Base-by-base conservation (phyloP, 1,284 basidiomycete species). In the Phenoliferia sp. region DNA sequence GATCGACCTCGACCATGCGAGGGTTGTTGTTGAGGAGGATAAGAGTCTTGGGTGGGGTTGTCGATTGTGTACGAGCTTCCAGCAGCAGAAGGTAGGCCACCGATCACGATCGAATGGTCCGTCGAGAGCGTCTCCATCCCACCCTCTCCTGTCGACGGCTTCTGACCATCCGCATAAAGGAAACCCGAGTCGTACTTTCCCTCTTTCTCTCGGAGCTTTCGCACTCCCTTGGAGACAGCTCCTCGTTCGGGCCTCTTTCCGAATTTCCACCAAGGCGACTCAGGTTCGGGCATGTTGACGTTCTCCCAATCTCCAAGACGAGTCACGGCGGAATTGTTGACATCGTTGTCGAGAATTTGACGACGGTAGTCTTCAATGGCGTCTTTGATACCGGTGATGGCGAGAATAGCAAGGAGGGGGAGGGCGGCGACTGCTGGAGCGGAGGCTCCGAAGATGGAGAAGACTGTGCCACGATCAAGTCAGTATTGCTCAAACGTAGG, bases 331-430 rank as follows among this genome's bases (percentile, higher is more conserved):
- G 90, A 92, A 63, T 87, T 93, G 81, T 95, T 95, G 74, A 95
- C 92, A 77, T 94, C 86, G 73, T 96, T 90, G 78, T 98, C 94
- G 57, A 95, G 84, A 4, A 81, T 78, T 5, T 90, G 89, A 68
- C 94, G 86, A 29, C 94, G 87, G 78, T 92, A 94, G 80, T 98
- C 94, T 81, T 98, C 95, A 64, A 97, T 83, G 16, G 88, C 92
- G 78, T 98, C 94, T 80, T 97, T 98, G 81, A 96, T 87, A 15
- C 89, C 94, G 9, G 95, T 97, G 69, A 96, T 89, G 35, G 83
- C 79, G 56, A 98, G 80, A 72, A 98, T 96, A 78, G 94, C 90
- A 26, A 92, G 81, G 28, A 98, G 84, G 0, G 94, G 95, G 31
- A 98, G 80, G 78, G 92, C 89, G 5, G 92, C 87, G 65, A 93